Conservation (phyloP, 495 filamentous ascomycete species). For the Chaetomium tenue region DNA sequence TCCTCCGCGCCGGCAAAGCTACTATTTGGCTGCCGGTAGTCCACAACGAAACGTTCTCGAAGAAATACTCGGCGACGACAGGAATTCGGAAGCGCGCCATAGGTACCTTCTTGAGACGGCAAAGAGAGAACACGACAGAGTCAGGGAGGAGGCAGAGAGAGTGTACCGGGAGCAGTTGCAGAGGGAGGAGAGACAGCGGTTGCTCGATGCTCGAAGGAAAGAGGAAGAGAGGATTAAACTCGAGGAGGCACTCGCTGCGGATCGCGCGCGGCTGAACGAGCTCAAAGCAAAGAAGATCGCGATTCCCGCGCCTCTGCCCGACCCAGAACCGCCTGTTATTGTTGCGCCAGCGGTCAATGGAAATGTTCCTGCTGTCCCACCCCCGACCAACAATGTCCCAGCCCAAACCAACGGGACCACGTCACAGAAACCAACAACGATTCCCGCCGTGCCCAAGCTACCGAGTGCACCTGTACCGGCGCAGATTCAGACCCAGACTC, state of each 20-base stretch:
- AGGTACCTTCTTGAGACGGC: slow-evolving; percentile 62
- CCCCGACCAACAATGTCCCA: background rate
- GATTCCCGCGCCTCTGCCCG: slow-evolving; percentile 42
- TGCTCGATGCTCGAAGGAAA: slow-evolving; percentile 49
- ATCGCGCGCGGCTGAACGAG: slow-evolving; percentile 44
- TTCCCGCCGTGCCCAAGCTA: slow-evolving; percentile 2
- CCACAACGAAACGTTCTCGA: slow-evolving; percentile 38
- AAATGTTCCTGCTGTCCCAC: background rate
- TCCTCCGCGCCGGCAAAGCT: slow-evolving; percentile 36
- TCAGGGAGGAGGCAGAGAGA: slow-evolving; percentile 59
- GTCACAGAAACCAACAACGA: slow-evolving; percentile 4
- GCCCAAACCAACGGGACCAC: slow-evolving; percentile 21
- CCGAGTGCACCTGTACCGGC: slow-evolving; percentile 1
- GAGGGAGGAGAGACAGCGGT: slow-evolving; percentile 46
- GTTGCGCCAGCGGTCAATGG: slow-evolving; percentile 22
- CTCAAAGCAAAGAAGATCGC: slow-evolving; percentile 45
- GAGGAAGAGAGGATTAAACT: slow-evolving; percentile 55
- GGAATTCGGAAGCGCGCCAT: slow-evolving; percentile 53
- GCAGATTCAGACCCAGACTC: slow-evolving; percentile 3
- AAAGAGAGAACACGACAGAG: slow-evolving; percentile 59
- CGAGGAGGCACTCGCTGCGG: slow-evolving; percentile 41
- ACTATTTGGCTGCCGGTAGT: slow-evolving; percentile 33
- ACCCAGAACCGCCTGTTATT: slow-evolving; percentile 27
- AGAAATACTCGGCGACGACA: slow-evolving; percentile 38
- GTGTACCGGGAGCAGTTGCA: slow-evolving; percentile 46